A percentile compares a stretch with the other conserved stretches of the same genome.
Conservation (phyloP, 805 yeast genomes). For the Zygotorulaspora danielsina region DNA sequence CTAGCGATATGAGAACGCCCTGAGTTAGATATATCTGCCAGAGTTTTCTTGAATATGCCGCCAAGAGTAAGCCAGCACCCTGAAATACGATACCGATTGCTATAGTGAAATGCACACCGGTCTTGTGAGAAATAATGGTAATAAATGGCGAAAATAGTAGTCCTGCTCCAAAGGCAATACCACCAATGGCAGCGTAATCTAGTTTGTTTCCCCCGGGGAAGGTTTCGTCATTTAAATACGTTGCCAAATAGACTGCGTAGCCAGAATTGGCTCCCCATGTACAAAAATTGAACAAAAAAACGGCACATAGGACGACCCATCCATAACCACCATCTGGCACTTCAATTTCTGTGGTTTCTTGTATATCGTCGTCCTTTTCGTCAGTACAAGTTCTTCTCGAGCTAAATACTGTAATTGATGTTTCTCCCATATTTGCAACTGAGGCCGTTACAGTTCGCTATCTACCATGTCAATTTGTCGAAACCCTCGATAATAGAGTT, state of each 20-base stretch:
- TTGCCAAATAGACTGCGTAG: conserved; percentile 48
- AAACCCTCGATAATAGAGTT: too few relatives aligned
- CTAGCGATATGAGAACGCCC: conserved; percentile 51
- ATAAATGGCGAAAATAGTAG: conserved; percentile 47
- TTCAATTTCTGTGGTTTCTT: conserved; percentile 9
- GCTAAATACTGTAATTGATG: too few relatives aligned
- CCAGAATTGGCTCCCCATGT: conserved; percentile 62
- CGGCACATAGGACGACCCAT: conserved; percentile 48
- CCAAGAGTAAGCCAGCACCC: conserved; percentile 47
- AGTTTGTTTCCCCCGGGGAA: conserved; percentile 46
- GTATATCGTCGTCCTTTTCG: not conserved
- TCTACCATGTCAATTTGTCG: too few relatives aligned
- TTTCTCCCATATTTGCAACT: too few relatives aligned
- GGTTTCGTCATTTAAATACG: conserved; percentile 42
- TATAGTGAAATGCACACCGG: conserved; percentile 42
- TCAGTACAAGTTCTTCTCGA: too few relatives aligned
- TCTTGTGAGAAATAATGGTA: conserved; percentile 42
- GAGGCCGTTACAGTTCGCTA: too few relatives aligned
- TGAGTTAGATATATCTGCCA: conserved; percentile 59
- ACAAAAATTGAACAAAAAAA: conserved; percentile 42
- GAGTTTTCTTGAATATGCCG: conserved; percentile 46
- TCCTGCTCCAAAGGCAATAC: conserved; percentile 53
- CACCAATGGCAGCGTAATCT: conserved; percentile 56
- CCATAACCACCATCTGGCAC: conserved; percentile 51
- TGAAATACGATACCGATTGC: conserved; percentile 44